phyloP scores from a whole-genome alignment of 2,329 filamentous ascomycete species.

The Aspergillus novoparasiticus region DNA sequence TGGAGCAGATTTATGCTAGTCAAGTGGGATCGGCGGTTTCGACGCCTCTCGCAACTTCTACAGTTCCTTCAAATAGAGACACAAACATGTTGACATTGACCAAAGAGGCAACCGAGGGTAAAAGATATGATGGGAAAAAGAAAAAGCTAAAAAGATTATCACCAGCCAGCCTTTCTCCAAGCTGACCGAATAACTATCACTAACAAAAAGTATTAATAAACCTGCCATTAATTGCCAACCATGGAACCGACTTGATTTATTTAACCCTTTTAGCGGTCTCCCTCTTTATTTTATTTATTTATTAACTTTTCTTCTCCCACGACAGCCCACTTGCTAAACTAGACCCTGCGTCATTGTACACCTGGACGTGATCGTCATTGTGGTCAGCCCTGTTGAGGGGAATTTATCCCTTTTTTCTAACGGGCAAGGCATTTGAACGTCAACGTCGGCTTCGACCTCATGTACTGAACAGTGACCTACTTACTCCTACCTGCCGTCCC shows the following conservation, averaged over 20 bases:
- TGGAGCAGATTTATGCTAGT: background rate
- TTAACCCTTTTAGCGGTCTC: background rate
- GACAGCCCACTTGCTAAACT: background rate
- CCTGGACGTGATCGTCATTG: background rate
- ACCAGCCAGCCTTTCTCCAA: background rate
- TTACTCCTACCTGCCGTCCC: background rate
- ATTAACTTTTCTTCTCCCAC: background rate
- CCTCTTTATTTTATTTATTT: slow-evolving; percentile 4
- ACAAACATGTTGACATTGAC: background rate
- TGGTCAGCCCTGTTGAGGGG: background rate
- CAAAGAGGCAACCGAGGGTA: background rate
- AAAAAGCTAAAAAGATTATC: background rate
- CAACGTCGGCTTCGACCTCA: background rate
- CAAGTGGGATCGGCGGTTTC: background rate
- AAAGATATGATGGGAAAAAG: too few relatives aligned
- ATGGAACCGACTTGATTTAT: background rate
- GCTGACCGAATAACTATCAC: background rate
- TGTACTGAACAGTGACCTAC: background rate
- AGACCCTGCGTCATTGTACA: background rate
- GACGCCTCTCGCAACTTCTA: background rate
- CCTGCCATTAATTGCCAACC: background rate
- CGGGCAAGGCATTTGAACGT: background rate
- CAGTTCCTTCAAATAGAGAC: background rate
- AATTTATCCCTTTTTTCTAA: background rate
- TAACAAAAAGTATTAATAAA: background rate